These are phyloP conservation scores for Botrytis pseudocinerea DNA, from an alignment of 2,329 filamentous ascomycete species.

Conservation along the genomic window DNA sequence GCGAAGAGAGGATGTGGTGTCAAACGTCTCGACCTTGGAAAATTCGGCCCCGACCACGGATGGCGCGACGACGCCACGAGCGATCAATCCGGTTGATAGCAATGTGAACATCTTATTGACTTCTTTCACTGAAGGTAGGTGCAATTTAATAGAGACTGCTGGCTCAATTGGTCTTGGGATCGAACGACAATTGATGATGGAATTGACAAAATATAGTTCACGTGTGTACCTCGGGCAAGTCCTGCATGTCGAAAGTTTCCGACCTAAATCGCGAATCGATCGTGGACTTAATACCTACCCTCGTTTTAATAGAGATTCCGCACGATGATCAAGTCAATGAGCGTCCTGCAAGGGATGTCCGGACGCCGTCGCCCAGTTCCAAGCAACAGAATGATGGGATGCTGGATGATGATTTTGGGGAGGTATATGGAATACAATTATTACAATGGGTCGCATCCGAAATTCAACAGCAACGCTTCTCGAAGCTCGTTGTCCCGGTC, in stretches of 20 bases:
- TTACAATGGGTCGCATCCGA: slow-evolving; percentile 51
- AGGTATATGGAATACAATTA: slow-evolving; percentile 50
- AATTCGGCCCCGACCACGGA: slow-evolving; percentile 26
- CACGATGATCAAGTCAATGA: slow-evolving; percentile 43
- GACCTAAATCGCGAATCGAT: slow-evolving; percentile 50
- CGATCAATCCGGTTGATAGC: slow-evolving; percentile 44
- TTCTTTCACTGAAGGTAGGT: slow-evolving; percentile 52
- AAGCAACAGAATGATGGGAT: slow-evolving; percentile 45
- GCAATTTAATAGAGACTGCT: slow-evolving; percentile 13
- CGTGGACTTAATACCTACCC: slow-evolving; percentile 52
- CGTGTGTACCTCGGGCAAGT: slow-evolving; percentile 52
- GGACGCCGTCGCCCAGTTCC: slow-evolving; percentile 40
- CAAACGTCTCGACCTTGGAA: slow-evolving; percentile 34
- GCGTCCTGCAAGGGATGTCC: slow-evolving; percentile 39
- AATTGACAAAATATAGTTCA: slow-evolving; percentile 47
- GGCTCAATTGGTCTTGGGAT: slow-evolving; percentile 21
- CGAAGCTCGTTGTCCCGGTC: slow-evolving; percentile 51
- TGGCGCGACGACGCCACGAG: slow-evolving; percentile 25
- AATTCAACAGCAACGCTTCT: slow-evolving; percentile 50
- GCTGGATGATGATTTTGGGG: slow-evolving; percentile 43
- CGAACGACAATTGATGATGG: slow-evolving; percentile 11
- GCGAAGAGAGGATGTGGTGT: slow-evolving; percentile 39
- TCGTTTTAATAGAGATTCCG: slow-evolving; percentile 56
- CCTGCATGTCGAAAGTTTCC: slow-evolving; percentile 53
- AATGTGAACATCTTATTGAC: slow-evolving; percentile 52